Evolutionary conservation across 805 yeast genomes (phyloP), one percentile per base, ranked within the genome.

Genomic region (Candida khao-thaluensis): DNA sequence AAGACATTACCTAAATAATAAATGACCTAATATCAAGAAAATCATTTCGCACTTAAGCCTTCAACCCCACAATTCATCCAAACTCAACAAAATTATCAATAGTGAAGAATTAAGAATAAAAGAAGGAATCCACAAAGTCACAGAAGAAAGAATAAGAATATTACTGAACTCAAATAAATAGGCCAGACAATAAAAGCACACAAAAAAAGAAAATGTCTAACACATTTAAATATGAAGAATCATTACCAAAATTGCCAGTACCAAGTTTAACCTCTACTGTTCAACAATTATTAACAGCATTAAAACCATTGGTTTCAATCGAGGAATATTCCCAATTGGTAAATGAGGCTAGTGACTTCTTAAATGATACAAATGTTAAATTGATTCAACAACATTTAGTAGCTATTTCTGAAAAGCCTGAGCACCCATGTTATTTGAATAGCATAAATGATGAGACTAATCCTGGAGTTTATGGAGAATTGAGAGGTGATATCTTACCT

Each of bases 401-500:
- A 22, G 65, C 71, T 18, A 73, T 76, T n/a, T 61, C 77, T 10
- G 49, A 51, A 4, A 53, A 58, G 29, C 66, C 68, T 7, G 66
- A 74, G 17, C 61, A 59, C 15, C 32, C 60, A 2, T 66, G 71
- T 47, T 84, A 84, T 57, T 59, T 84, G 38, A 81, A 80, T 49
- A 71, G 72, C 8, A 67, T 77, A 30, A 71, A 75, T 42, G 67
- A 66, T 32, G 72, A 65, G 24, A 53, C 62, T 7, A 72, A 79
- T 24, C 77, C 85, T 0, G 79, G 79, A 9, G 74, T 77, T 24
- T 79, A 79, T 50, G 82, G 83, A 12, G 83, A 78, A 40, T 62
- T 79, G 20, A 67, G 80, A 35, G 84, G 85, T 15, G 83, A 80
- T 46, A 76, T 81, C 1, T 62, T 85, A 30, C 95, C 95, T 4